Evolutionary conservation across 306 rosid genomes (phyloP).

Genomic region (Corylus heterophylla): DNA sequence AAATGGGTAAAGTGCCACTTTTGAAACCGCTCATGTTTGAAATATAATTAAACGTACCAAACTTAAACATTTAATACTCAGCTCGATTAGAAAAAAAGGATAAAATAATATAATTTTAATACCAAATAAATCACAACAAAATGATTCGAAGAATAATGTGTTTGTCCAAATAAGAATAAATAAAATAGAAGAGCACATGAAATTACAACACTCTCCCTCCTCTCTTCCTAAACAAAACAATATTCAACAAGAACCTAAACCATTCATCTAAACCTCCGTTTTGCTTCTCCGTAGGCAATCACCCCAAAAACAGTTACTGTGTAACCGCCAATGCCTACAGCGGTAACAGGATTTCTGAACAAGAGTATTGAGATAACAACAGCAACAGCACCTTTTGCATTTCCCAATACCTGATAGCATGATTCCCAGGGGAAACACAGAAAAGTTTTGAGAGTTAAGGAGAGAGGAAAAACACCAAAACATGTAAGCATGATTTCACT

Average conservation of each 20-base stretch:
- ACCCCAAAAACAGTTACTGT: constrained; percentile 78
- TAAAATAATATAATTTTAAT: neutral
- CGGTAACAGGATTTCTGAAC: constrained; percentile 89
- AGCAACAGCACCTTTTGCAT: constrained; percentile 97
- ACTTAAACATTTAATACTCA: too few species aligned
- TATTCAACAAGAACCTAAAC: constrained; percentile 33
- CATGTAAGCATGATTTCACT: constrained; percentile 10
- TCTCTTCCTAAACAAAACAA: constrained; percentile 3
- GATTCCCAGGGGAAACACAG: constrained; percentile 1
- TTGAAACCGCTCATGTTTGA: too few species aligned
- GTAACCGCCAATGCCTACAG: constrained; percentile 86
- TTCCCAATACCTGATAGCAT: constrained; percentile 77
- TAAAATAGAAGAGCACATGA: constrained; percentile 17
- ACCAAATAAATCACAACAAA: neutral
- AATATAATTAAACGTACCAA: too few species aligned
- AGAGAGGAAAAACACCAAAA: neutral
- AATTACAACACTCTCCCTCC: constrained; percentile 2
- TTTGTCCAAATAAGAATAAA: neutral
- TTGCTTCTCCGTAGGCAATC: constrained; percentile 88
- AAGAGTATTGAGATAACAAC: constrained; percentile 95
- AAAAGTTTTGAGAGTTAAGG: neutral
- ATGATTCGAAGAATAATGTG: neutral
- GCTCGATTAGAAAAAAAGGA: neutral
- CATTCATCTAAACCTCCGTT: constrained; percentile 76
- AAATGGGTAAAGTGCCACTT: too few species aligned